Percentiles rank a stretch among this genome's conserved stretches.
Conservation (phyloP, 495 filamentous ascomycete genomes). For the Bathelium albidoporum region DNA sequence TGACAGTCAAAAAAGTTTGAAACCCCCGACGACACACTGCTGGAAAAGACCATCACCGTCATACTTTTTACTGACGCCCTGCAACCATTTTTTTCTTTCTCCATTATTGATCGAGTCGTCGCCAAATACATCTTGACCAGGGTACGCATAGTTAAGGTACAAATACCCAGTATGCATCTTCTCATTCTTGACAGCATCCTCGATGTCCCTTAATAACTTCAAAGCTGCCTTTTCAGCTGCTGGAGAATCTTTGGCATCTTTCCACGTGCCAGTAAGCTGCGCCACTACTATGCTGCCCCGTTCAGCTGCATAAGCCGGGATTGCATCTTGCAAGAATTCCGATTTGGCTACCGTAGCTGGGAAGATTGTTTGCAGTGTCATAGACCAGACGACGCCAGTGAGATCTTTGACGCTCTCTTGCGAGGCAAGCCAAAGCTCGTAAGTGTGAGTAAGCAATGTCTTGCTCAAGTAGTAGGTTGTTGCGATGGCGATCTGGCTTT, state of each 20-base stretch:
- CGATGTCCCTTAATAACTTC: background rate
- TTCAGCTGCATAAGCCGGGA: background rate
- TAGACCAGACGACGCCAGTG: background rate
- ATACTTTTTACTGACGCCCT: background rate
- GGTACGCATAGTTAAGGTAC: background rate
- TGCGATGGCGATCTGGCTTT: background rate
- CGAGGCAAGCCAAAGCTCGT: background rate
- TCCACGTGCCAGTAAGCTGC: background rate
- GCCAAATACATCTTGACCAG: background rate
- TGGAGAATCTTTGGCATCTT: background rate
- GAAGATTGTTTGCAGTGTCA: background rate
- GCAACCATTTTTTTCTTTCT: background rate
- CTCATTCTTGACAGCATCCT: background rate
- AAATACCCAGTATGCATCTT: background rate
- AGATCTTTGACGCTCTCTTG: background rate
- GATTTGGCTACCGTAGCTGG: background rate
- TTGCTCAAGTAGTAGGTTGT: background rate
- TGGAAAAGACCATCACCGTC: background rate
- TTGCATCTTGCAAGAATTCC: background rate
- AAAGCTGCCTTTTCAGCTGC: background rate
- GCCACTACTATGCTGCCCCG: background rate
- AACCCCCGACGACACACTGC: background rate
- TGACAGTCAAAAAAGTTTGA: too few relatives aligned
- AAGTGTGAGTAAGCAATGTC: background rate
- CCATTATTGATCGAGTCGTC: background rate